Conservation (phyloP, 768 basidiomycete species). For the Gymnopilus dilepis region DNA sequence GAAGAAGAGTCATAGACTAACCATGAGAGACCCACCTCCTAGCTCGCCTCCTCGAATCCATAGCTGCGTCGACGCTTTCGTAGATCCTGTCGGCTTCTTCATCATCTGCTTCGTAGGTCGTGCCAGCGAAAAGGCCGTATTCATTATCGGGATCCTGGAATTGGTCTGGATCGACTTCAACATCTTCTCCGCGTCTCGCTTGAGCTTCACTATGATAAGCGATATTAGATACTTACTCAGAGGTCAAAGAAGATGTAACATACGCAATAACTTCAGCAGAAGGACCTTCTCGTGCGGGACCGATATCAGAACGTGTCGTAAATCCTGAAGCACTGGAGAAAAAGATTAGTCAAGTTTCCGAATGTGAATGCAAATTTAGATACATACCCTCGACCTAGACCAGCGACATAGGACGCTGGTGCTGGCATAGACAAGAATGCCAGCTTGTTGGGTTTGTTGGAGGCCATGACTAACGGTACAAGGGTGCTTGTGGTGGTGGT, state of each 20-base stretch:
- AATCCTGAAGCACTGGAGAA: constrained; percentile 87
- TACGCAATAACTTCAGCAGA: constrained; percentile 91
- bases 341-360: background rate
- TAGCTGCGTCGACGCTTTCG: constrained; percentile 86
- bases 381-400: constrained; percentile 93
- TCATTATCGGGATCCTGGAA: constrained; percentile 99
- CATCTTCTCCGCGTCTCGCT: constrained; percentile 84
- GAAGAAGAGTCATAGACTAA: constrained; percentile 41
- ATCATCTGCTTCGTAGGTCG: constrained; percentile 95
- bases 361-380: background rate
- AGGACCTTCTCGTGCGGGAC: constrained; percentile 94
- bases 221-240: background rate
- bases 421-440: constrained; percentile 92
- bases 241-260: constrained; percentile 33
- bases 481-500: background rate
- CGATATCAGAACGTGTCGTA: constrained; percentile 98
- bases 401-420: constrained; percentile 96
- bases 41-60: constrained; percentile 84
- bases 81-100: constrained; percentile 98
- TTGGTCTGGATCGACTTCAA: constrained; percentile 86
- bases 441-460: constrained; percentile 74
- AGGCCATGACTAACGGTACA: constrained; percentile 34
- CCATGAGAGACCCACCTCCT: constrained; percentile 67
- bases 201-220: constrained; percentile 72
- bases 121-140: constrained; percentile 93